phyloP scores from a whole-genome alignment of 768 basidiomycete species.

The Lactarius hengduanensis region DNA sequence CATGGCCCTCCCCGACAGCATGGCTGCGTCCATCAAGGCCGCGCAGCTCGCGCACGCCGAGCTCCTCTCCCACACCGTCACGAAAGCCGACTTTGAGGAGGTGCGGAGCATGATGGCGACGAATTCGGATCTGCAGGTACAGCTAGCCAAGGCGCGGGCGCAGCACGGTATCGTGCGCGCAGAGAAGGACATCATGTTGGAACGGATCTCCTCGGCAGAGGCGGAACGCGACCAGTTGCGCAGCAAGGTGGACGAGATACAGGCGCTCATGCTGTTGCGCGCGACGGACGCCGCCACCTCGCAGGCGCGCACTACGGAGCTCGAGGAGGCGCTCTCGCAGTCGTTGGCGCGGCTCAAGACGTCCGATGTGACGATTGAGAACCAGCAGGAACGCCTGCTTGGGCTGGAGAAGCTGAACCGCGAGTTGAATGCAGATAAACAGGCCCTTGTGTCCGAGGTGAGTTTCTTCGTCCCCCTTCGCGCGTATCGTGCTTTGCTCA shows the following conservation, averaged over 20 bases:
- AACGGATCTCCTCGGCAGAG: conserved; percentile 60
- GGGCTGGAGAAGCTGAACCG: conserved; percentile 62
- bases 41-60: conserved; percentile 64
- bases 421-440: conserved; percentile 56
- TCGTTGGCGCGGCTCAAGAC: conserved; percentile 69
- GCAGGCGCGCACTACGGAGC: conserved; percentile 53
- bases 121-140: conserved; percentile 69
- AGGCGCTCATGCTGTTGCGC: conserved; percentile 44
- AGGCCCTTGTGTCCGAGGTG: conserved; percentile 60
- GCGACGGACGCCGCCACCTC: conserved; percentile 47
- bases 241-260: conserved; percentile 53
- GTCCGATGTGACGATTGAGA: conserved; percentile 65
- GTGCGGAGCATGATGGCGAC: conserved; percentile 50
- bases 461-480: conserved; percentile 28
- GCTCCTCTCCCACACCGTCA: conserved; percentile 54
- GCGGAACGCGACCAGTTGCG: conserved; percentile 63
- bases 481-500: conserved; percentile 10
- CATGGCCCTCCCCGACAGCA: conserved; percentile 54
- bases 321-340: conserved; percentile 72
- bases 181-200: conserved; percentile 72
- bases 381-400: conserved; percentile 55
- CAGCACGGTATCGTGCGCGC: conserved; percentile 76
- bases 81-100: conserved; percentile 67
- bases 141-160: conserved; percentile 72
- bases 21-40: conserved; percentile 51